Conservation (phyloP, 495 filamentous ascomycete species). For the Penicillium alfredii region DNA sequence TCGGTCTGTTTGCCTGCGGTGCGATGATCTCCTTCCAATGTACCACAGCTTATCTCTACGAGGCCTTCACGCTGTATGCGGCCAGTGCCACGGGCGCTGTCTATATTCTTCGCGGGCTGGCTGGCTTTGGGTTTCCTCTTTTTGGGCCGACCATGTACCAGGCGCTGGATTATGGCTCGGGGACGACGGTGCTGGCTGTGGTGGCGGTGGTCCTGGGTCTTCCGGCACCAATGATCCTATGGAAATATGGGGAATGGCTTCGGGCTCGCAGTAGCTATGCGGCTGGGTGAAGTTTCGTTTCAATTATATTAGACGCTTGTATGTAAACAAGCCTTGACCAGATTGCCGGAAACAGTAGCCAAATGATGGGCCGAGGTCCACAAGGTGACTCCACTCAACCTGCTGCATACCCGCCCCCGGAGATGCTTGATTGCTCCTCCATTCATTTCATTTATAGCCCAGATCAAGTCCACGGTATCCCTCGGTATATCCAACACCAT, state of each 20-base stretch:
- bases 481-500: constrained; percentile 17
- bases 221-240: background rate
- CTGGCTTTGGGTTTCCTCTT: constrained; percentile 6
- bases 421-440: too few relatives aligned
- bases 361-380: too few relatives aligned
- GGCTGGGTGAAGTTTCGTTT: background rate
- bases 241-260: background rate
- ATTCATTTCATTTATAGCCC: too few relatives aligned
- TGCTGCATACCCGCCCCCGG: too few relatives aligned
- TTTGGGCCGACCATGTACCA: background rate
- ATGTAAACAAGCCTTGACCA: background rate
- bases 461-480: constrained; percentile 10
- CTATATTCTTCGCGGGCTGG: constrained; percentile 9
- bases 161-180: background rate
- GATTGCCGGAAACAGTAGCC: too few relatives aligned
- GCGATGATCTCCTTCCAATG: constrained; percentile 15
- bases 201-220: background rate
- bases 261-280: background rate
- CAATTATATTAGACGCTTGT: too few relatives aligned
- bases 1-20: constrained; percentile 44
- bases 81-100: constrained; percentile 11
- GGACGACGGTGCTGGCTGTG: background rate
- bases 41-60: constrained; percentile 10
- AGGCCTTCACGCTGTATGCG: constrained; percentile 9
- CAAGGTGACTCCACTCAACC: background rate